phyloP scores from a whole-genome alignment of 1,284 basidiomycete genomes.

The Trichosporon ovoides region DNA sequence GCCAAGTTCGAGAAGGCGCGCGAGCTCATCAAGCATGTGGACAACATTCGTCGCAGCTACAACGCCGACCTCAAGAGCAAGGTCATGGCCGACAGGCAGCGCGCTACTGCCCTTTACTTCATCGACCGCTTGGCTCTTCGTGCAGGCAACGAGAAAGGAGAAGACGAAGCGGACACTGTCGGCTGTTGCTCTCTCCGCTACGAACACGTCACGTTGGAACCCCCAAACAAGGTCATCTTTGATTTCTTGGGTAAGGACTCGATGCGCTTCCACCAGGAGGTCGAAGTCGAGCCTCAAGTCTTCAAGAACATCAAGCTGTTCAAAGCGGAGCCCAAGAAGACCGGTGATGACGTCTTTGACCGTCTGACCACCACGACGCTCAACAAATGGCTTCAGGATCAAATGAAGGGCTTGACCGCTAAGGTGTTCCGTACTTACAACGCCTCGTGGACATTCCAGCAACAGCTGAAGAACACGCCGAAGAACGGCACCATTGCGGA shows the following conservation, averaged over 20 bases:
- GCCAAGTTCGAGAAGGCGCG: slow-evolving; percentile 93
- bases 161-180: slow-evolving; percentile 95
- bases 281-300: slow-evolving; percentile 76
- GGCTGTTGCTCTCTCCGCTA: slow-evolving; percentile 93
- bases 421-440: slow-evolving; percentile 99
- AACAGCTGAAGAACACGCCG: slow-evolving; percentile 73
- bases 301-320: slow-evolving; percentile 88
- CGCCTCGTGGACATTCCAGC: slow-evolving; percentile 88
- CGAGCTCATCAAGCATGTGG: slow-evolving; percentile 85
- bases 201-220: slow-evolving; percentile 86
- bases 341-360: slow-evolving; percentile 88
- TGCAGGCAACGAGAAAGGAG: slow-evolving; percentile 96
- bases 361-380: slow-evolving; percentile 73
- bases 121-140: slow-evolving; percentile 91
- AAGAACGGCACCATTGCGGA: slow-evolving; percentile 72
- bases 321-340: slow-evolving; percentile 80
- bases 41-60: slow-evolving; percentile 82
- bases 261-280: slow-evolving; percentile 88
- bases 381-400: slow-evolving; percentile 82
- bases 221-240: slow-evolving; percentile 75
- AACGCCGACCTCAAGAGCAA: slow-evolving; percentile 75
- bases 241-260: slow-evolving; percentile 98
- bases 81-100: slow-evolving; percentile 85
- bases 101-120: slow-evolving; percentile 95
- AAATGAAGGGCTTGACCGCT: slow-evolving; percentile 94